Evolutionary conservation across 2,329 filamentous ascomycete species (phyloP).

Genomic region (Colletotrichum viniferum): DNA sequence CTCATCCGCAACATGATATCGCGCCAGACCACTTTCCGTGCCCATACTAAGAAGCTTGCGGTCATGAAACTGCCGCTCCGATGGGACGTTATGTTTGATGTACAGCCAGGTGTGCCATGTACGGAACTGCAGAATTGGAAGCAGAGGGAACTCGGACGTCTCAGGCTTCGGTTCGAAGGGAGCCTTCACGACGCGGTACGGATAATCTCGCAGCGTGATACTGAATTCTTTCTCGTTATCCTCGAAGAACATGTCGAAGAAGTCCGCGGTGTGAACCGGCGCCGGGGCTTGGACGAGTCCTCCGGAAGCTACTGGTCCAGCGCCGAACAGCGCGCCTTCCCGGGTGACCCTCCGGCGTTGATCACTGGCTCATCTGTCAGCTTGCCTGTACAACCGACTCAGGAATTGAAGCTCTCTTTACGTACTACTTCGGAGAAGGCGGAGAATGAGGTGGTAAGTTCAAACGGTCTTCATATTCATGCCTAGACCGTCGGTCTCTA

Average conservation of each 20-base stretch:
- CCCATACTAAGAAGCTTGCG: neutral
- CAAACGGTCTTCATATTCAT: neutral
- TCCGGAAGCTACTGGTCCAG: neutral
- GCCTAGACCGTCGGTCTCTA: neutral
- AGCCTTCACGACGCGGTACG: conserved; percentile 6
- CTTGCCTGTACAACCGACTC: neutral
- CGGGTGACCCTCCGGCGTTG: neutral
- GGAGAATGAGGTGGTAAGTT: neutral
- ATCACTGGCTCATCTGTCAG: neutral
- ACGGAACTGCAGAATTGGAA: conserved; percentile 34
- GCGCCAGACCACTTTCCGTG: conserved; percentile 11
- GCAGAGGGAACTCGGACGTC: neutral
- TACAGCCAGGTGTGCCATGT: conserved; percentile 30
- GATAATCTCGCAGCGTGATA: conserved; percentile 1
- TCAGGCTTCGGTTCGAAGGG: neutral
- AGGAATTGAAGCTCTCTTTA: neutral
- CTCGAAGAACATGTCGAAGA: conserved; percentile 3
- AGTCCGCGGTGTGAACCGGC: neutral
- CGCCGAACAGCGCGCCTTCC: neutral
- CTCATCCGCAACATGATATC: conserved; percentile 32
- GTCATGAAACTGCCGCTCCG: neutral
- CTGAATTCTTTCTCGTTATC: neutral
- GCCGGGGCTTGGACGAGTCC: neutral
- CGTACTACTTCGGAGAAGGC: neutral
- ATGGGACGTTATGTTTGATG: neutral